These are phyloP conservation scores for Atalantia buxifolia DNA, from an alignment of 345 rosid species.

Conservation along the genomic window DNA sequence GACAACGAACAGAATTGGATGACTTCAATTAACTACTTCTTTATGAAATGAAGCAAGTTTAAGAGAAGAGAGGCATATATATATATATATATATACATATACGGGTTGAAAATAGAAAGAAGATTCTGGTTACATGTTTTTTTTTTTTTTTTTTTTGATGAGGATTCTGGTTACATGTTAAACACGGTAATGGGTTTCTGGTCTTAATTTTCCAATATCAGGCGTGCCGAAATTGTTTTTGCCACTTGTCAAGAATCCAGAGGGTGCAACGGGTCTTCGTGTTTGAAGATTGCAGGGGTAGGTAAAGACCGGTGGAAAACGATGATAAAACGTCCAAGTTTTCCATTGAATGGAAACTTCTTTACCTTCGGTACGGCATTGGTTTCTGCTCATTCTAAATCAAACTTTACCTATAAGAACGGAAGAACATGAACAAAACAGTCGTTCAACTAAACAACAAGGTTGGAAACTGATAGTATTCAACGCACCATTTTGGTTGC, in stretches of 20 bases:
- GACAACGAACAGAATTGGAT: neutral
- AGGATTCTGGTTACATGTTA: neutral
- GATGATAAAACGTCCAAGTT: too few relatives aligned
- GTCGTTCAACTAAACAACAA: too few relatives aligned
- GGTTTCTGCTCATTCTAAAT: too few relatives aligned
- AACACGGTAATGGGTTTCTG: neutral
- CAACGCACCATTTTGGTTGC: too few relatives aligned
- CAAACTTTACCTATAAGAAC: too few relatives aligned
- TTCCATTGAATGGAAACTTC: too few relatives aligned
- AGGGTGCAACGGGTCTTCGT: neutral
- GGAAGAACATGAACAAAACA: too few relatives aligned
- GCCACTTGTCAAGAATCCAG: neutral
- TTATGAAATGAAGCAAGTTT: neutral
- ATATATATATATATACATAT: neutral
- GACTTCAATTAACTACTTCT: too few relatives aligned
- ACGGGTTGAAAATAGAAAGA: neutral
- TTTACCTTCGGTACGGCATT: too few relatives aligned
- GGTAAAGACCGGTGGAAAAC: neutral
- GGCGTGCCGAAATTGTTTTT: neutral
- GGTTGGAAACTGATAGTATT: too few relatives aligned
- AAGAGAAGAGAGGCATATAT: neutral
- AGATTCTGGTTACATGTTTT: neutral
- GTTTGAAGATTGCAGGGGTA: constrained; percentile 3
- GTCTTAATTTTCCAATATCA: neutral
- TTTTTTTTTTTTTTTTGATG: too few relatives aligned